Base-by-base conservation (phyloP, 768 basidiomycete genomes). In the Hericium coralloides region DNA sequence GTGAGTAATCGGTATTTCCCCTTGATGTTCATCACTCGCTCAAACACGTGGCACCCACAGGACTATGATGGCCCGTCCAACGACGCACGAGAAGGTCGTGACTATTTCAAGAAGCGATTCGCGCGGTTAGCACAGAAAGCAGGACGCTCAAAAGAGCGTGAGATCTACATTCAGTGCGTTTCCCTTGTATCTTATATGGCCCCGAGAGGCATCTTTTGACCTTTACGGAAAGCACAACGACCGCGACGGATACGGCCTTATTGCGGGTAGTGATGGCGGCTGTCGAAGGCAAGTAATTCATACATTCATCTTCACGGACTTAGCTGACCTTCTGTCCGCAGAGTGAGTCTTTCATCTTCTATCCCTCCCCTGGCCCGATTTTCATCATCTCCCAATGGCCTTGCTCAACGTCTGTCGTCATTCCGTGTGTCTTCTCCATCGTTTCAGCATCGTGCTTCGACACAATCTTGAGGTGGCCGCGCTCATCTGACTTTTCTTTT, bases 221-320 rank as follows among this genome's bases (percentile, higher is more conserved):
- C 31, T 31, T 12, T 22, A 49, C 38, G 52, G 58, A 45, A 62
- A 92, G 92, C 71, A 84, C 86, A 58, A 95, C 93, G 47, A 95
- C 85, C 43, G 92, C 93, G 37, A 92, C 92, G 20, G 92, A 95
- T 73, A 94, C 92, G 1, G 89, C 81, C 18, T 79, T 93, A 78
- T 72, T 95, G 52, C 78, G 88, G 64, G 90, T 95, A 18, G 90
- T 98, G 15, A 95, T 95, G 94, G 89, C 90, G 60, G 93, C 94
- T 59, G 92, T 94, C 52, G 89, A 93, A 93, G 92, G 91, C 91
- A 60, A 64, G 83, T 76, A 18, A 23, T 47, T 54, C 20, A 50
- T 37, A 45, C 55, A 51, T 41, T 50, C 23, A 50, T 60, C 53
- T 38, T 60, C 59, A 26, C 26, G 31, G 31, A 53, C 41, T 58